A percentile compares a stretch with the other conserved stretches of the same genome.
Conservation (phyloP, 2,329 filamentous ascomycete genomes). For the Xylaria sp. region DNA sequence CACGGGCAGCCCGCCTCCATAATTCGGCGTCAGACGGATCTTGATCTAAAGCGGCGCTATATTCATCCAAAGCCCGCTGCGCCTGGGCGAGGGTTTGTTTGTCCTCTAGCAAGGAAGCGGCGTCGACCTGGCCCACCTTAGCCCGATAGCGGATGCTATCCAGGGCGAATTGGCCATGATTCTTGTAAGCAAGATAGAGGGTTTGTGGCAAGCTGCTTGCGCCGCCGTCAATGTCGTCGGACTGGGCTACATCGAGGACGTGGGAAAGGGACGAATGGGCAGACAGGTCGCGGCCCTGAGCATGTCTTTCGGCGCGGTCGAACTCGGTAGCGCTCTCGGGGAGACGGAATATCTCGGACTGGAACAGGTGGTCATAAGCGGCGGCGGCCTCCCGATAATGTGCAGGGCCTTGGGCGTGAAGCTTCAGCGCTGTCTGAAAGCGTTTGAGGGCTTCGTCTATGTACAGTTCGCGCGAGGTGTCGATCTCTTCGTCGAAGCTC, state of each 20-base stretch:
- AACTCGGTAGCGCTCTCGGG: conserved; percentile 89
- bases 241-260: conserved; percentile 66
- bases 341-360: conserved; percentile 93
- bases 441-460: conserved; percentile 96
- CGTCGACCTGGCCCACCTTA: conserved; percentile 46
- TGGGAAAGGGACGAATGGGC: conserved; percentile 61
- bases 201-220: conserved; percentile 88
- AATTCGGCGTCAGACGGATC: conserved; percentile 75
- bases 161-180: conserved; percentile 91
- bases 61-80: conserved; percentile 64
- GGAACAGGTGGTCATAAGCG: conserved; percentile 86
- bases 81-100: conserved; percentile 54
- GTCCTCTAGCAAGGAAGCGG: conserved; percentile 52
- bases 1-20: conserved; percentile 69
- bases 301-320: conserved; percentile 72
- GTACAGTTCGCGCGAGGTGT: conserved; percentile 91
- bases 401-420: conserved; percentile 85
- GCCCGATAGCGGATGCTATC: conserved; percentile 72
- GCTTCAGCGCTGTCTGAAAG: conserved; percentile 90
- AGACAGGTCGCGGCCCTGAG: conserved; percentile 59
- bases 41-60: conserved; percentile 68
- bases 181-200: conserved; percentile 93
- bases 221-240: conserved; percentile 73
- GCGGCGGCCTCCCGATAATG: conserved; percentile 80
- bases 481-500: conserved; percentile 87